phyloP scores from a whole-genome alignment of 2,329 filamentous ascomycete species.

The Trichoderma aggressivum region DNA sequence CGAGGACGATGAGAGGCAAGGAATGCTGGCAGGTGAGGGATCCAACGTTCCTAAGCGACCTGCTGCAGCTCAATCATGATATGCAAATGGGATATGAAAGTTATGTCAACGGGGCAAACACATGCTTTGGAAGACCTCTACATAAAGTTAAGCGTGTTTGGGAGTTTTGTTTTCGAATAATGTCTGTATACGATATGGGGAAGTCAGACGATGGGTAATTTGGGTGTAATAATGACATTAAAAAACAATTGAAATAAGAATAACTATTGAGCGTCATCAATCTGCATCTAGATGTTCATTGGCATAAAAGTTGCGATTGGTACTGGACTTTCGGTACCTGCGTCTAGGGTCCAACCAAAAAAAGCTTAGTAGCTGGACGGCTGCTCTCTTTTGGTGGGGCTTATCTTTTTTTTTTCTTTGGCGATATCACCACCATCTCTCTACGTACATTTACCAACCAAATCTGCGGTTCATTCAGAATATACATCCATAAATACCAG shows the following conservation, averaged over 20 bases:
- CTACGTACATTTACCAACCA: not conserved
- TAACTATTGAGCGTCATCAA: not conserved
- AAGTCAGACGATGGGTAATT: not conserved
- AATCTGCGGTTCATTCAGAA: not conserved
- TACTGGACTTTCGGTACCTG: not conserved
- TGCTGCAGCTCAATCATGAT: not conserved
- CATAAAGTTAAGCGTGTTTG: conserved; percentile 6
- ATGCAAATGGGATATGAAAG: not conserved
- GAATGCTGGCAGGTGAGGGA: conserved; percentile 30
- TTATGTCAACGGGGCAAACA: not conserved
- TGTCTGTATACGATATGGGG: conserved; percentile 1
- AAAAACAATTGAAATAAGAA: not conserved
- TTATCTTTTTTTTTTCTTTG: conserved; percentile 13
- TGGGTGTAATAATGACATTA: not conserved
- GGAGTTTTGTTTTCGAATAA: conserved; percentile 7
- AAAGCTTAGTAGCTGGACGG: not conserved
- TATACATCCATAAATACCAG: not conserved
- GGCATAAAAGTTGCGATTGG: not conserved
- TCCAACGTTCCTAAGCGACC: not conserved
- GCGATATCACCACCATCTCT: not conserved
- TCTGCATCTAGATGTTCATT: not conserved
- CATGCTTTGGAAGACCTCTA: not conserved
- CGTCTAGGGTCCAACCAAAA: conserved; percentile 3
- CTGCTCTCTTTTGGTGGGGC: not conserved
- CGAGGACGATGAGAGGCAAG: conserved; percentile 57